A percentile compares a stretch with the other conserved stretches of the same genome.
Conservation (phyloP, 345 rosid genomes). For the Lepidium didymum region DNA sequence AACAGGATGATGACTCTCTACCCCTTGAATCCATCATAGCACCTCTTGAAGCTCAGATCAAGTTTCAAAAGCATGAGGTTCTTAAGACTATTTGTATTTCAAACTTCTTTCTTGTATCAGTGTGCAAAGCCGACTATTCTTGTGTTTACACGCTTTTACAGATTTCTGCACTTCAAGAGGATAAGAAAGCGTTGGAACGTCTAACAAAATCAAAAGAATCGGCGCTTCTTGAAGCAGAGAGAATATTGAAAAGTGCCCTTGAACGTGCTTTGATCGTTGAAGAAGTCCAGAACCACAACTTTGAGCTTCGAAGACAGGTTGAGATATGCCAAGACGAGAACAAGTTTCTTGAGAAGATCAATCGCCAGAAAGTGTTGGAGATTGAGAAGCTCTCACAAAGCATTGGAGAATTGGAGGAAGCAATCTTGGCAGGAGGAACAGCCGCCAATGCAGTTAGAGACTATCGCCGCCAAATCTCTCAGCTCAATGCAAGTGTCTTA, state of each 20-base stretch:
- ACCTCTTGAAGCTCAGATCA: constrained; percentile 82
- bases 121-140: neutral
- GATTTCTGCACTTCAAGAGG: constrained; percentile 68
- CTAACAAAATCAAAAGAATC: constrained; percentile 76
- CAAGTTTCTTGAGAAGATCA: constrained; percentile 80
- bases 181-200: constrained; percentile 86
- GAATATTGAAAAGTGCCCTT: constrained; percentile 71
- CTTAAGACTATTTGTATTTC: neutral
- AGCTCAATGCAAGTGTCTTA: constrained; percentile 48
- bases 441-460: constrained; percentile 79
- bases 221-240: constrained; percentile 89
- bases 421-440: constrained; percentile 73
- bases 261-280: constrained; percentile 92
- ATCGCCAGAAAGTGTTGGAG: constrained; percentile 86
- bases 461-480: constrained; percentile 63
- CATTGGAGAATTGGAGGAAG: constrained; percentile 76
- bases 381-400: constrained; percentile 85
- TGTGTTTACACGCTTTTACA: constrained; percentile 17
- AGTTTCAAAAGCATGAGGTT: constrained; percentile 73
- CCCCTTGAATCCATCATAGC: constrained; percentile 69
- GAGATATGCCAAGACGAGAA: constrained; percentile 96
- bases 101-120: neutral
- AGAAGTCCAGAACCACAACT: constrained; percentile 92
- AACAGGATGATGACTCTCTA: constrained; percentile 55
- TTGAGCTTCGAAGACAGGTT: constrained; percentile 71